These are phyloP conservation scores for Leccinum uliginosum DNA, from an alignment of 768 basidiomycete genomes.

Conservation along the genomic window DNA sequence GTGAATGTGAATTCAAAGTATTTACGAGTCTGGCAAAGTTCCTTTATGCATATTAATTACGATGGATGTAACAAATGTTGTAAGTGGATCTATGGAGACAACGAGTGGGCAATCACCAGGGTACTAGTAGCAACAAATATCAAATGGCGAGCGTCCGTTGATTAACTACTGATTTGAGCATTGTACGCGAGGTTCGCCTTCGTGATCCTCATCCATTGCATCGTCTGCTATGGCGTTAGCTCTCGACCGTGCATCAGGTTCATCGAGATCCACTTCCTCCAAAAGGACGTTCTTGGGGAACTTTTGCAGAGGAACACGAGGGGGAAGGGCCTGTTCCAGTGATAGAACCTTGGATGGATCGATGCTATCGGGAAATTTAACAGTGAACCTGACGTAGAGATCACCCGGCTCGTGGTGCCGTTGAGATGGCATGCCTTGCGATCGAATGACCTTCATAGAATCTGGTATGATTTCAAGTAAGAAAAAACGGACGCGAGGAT, in stretches of 20 bases:
- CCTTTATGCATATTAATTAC: slow-evolving; percentile 26
- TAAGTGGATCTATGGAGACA: slow-evolving; percentile 27
- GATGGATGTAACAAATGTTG: slow-evolving; percentile 27
- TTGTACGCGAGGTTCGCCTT: slow-evolving; percentile 87
- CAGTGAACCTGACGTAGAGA: slow-evolving; percentile 79
- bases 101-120: slow-evolving; percentile 14
- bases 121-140: slow-evolving; percentile 22
- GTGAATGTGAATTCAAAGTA: neutral
- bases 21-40: neutral
- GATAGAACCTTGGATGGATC: slow-evolving; percentile 59
- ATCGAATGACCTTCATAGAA: slow-evolving; percentile 83
- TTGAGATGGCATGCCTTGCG: slow-evolving; percentile 98
- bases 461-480: slow-evolving; percentile 41
- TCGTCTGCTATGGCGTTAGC: slow-evolving; percentile 57
- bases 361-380: slow-evolving; percentile 86
- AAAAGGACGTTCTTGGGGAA: slow-evolving; percentile 63
- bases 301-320: slow-evolving; percentile 62
- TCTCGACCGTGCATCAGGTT: slow-evolving; percentile 60
- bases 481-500: neutral
- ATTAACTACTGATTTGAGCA: slow-evolving; percentile 79
- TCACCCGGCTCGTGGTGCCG: slow-evolving; percentile 97
- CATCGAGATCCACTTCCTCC: slow-evolving; percentile 83
- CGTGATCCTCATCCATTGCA: slow-evolving; percentile 89
- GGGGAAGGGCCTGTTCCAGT: slow-evolving; percentile 83
- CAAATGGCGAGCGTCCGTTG: slow-evolving; percentile 13